phyloP scores from a whole-genome alignment of 768 basidiomycete species.

The Russula dissimulans region DNA sequence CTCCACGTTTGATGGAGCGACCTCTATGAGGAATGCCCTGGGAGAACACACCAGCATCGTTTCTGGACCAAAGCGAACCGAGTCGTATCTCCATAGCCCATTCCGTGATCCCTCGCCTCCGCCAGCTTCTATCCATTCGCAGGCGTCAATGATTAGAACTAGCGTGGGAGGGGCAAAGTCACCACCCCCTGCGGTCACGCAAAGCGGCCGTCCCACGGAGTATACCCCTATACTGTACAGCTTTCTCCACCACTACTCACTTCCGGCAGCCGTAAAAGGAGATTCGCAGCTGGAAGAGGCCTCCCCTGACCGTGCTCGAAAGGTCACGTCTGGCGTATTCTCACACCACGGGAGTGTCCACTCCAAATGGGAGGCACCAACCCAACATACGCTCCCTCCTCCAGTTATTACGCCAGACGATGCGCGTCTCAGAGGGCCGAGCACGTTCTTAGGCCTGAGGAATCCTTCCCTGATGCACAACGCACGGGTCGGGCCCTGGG shows the following conservation, averaged over 20 bases:
- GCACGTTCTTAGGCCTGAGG: neutral
- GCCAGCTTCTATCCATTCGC: neutral
- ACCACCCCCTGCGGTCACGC: neutral
- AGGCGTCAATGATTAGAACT: neutral
- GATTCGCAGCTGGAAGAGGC: neutral
- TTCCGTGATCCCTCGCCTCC: neutral
- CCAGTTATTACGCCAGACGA: neutral
- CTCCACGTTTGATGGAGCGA: neutral
- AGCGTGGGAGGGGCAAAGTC: neutral
- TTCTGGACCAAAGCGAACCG: neutral
- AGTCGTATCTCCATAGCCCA: neutral
- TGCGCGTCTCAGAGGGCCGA: neutral
- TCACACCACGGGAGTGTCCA: constrained; percentile 10
- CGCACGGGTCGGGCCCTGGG: neutral
- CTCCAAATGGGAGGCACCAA: neutral
- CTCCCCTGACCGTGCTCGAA: neutral
- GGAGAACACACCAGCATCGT: neutral
- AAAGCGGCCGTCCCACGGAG: neutral
- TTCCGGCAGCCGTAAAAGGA: neutral
- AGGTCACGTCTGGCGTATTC: neutral
- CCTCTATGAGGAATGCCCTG: neutral
- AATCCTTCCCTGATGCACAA: neutral
- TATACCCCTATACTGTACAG: neutral
- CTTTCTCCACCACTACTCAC: neutral
- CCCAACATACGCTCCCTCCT: neutral